A percentile compares a stretch with the other conserved stretches of the same genome.
These are phyloP conservation scores for Mortierella sp. DNA, from an alignment of 371 early-diverging fungal species.

Conservation along the genomic window DNA sequence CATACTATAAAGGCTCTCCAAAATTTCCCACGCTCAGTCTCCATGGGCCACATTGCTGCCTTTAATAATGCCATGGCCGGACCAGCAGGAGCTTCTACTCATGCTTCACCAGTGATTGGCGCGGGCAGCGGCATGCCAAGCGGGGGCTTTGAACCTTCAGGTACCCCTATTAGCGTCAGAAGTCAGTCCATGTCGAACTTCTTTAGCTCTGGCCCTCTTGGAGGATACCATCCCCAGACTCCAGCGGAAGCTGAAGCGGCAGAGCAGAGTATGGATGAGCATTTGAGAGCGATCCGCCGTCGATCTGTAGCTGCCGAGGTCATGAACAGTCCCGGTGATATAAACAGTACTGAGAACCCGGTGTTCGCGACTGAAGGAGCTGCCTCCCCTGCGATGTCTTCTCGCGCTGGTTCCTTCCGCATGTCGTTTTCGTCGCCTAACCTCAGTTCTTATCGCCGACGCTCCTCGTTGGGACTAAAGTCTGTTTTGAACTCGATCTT, in stretches of 20 bases:
- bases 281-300: conserved; percentile 31
- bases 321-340: neutral
- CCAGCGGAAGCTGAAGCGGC: conserved; percentile 16
- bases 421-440: conserved; percentile 40
- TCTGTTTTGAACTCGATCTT: conserved; percentile 35
- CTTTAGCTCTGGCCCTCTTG: neutral
- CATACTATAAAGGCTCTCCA: conserved; percentile 33
- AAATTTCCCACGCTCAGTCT: conserved; percentile 21
- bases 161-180: conserved; percentile 14
- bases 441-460: conserved; percentile 16
- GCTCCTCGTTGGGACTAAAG: conserved; percentile 33
- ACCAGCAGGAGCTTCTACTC: conserved; percentile 12
- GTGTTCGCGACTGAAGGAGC: neutral
- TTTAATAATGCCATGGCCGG: conserved; percentile 8
- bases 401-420: conserved; percentile 21
- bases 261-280: conserved; percentile 49
- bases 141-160: neutral
- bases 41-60: conserved; percentile 28
- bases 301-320: conserved; percentile 25
- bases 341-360: neutral
- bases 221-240: conserved; percentile 5
- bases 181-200: conserved; percentile 31
- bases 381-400: neutral
- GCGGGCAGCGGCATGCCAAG: neutral
- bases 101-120: conserved; percentile 24